phyloP scores from a whole-genome alignment of 2,329 filamentous ascomycete genomes.

The Penicillium sp. region DNA sequence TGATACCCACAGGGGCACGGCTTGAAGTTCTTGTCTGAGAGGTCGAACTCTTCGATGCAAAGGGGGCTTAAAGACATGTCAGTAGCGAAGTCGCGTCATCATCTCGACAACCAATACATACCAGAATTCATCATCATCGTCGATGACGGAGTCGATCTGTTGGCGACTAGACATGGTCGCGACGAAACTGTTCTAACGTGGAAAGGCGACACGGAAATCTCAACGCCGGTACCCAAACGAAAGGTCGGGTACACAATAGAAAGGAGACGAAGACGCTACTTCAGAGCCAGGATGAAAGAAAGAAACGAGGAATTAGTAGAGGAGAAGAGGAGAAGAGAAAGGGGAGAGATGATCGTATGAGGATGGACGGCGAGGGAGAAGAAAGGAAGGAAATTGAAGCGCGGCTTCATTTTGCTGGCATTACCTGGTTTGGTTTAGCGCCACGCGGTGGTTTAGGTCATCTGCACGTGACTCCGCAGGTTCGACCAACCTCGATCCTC shows the following conservation, averaged over 20 bases:
- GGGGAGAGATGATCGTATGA: conserved; percentile 23
- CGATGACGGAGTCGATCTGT: conserved; percentile 50
- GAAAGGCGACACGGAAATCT: conserved; percentile 25
- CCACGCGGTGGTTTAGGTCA: conserved; percentile 18
- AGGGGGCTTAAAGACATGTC: conserved; percentile 65
- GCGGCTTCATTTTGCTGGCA: conserved; percentile 32
- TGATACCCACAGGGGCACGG: conserved; percentile 98
- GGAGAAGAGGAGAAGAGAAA: conserved; percentile 17
- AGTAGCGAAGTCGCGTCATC: conserved; percentile 13
- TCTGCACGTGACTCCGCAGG: conserved; percentile 25
- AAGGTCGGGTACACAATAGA: conserved; percentile 13
- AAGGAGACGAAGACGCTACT: conserved; percentile 18
- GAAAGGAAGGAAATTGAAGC: conserved; percentile 28
- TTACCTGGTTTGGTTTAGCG: conserved; percentile 25
- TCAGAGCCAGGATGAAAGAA: conserved; percentile 15
- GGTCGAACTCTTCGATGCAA: conserved; percentile 97
- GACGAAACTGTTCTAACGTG: conserved; percentile 23
- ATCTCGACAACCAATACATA: conserved; percentile 23
- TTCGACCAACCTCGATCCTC: conserved; percentile 29
- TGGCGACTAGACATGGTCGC: conserved; percentile 45
- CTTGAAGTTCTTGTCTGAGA: conserved; percentile 93
- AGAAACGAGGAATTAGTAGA: conserved; percentile 26
- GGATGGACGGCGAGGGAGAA: conserved; percentile 23
- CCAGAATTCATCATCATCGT: conserved; percentile 51
- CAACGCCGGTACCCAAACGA: conserved; percentile 24